Percentiles rank a stretch among this genome's conserved stretches.
Evolutionary conservation across 306 rosid species (phyloP).

Genomic region (Cyamopsis tetragonoloba): DNA sequence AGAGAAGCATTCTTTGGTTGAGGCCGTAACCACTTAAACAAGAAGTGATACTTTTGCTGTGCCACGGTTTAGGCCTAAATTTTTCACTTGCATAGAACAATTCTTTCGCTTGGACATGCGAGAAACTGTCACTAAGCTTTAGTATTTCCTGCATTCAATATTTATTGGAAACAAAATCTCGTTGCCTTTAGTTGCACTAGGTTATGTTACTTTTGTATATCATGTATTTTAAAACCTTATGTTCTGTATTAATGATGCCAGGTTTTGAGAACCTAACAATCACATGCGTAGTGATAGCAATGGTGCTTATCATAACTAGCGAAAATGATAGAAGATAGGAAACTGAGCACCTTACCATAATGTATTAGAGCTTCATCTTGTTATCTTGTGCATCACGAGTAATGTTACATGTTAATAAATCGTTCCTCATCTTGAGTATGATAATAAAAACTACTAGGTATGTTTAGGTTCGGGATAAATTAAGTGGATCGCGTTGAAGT

Average conservation of each 20-base stretch:
- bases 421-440: neutral
- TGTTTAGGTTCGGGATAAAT: too few relatives aligned
- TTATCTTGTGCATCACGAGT: neutral
- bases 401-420: neutral
- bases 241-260: neutral
- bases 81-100: neutral
- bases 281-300: neutral
- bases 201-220: too few relatives aligned
- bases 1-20: slow-evolving; percentile 54
- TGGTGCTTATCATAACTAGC: neutral
- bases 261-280: slow-evolving; percentile 1
- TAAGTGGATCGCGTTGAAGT: too few relatives aligned
- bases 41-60: slow-evolving; percentile 5
- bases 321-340: slow-evolving; percentile 4
- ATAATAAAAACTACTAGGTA: neutral
- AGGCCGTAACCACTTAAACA: slow-evolving; percentile 32
- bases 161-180: neutral
- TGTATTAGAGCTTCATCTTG: too few relatives aligned
- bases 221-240: neutral
- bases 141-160: neutral
- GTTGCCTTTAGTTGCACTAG: neutral
- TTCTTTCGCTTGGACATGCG: slow-evolving; percentile 27
- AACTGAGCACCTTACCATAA: neutral
- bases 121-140: neutral
- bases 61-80: slow-evolving; percentile 5